phyloP scores from a whole-genome alignment of 2,329 filamentous ascomycete genomes.

The Amylocarpus encephaloides region DNA sequence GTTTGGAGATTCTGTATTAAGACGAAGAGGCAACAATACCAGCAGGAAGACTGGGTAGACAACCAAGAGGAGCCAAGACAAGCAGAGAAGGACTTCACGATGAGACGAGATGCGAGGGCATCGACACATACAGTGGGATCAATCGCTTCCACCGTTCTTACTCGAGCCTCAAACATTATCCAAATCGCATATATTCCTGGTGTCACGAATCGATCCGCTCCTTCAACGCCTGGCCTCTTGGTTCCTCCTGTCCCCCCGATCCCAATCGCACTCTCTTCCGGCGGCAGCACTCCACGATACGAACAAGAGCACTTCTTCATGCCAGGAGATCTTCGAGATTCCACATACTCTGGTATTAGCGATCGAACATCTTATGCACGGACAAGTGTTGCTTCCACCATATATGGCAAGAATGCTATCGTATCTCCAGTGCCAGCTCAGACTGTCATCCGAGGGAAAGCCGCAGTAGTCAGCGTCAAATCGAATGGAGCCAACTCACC shows the following conservation, averaged over 20 bases:
- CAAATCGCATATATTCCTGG: slow-evolving; percentile 99
- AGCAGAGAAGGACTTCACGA: slow-evolving; percentile 47
- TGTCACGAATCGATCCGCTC: slow-evolving; percentile 84
- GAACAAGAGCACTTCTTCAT: slow-evolving; percentile 91
- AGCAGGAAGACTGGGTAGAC: slow-evolving; percentile 51
- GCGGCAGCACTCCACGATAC: slow-evolving; percentile 50
- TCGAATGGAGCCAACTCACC: slow-evolving; percentile 52
- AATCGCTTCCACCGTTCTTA: slow-evolving; percentile 91
- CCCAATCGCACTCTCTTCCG: slow-evolving; percentile 57
- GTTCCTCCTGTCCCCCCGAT: slow-evolving; percentile 94
- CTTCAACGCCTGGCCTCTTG: slow-evolving; percentile 71
- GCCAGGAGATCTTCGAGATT: slow-evolving; percentile 82
- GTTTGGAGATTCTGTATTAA: slow-evolving; percentile 87
- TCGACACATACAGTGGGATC: slow-evolving; percentile 85
- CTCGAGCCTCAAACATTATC: slow-evolving; percentile 95
- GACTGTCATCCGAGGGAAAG: slow-evolving; percentile 80
- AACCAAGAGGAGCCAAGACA: slow-evolving; percentile 44
- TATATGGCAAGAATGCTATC: slow-evolving; percentile 87
- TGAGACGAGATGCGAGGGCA: slow-evolving; percentile 55
- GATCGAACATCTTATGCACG: slow-evolving; percentile 59
- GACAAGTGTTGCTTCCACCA: slow-evolving; percentile 81
- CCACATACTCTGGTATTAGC: slow-evolving; percentile 73
- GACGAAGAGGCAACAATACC: slow-evolving; percentile 63
- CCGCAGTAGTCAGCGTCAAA: slow-evolving; percentile 89
- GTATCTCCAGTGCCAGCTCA: slow-evolving; percentile 74